phyloP scores from a whole-genome alignment of 768 basidiomycete genomes.

The Rhizopogon sp. region DNA sequence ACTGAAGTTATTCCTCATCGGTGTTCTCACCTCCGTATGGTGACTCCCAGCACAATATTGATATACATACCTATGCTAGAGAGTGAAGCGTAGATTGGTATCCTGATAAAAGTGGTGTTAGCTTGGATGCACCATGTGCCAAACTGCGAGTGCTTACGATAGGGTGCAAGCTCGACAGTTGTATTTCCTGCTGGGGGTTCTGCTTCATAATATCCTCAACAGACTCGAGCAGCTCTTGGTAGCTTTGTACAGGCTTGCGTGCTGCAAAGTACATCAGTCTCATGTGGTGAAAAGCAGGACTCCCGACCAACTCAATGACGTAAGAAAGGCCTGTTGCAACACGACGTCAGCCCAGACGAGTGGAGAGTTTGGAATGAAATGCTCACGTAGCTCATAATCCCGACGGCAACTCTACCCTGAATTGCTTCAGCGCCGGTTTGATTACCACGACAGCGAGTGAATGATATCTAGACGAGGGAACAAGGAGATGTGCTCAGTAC shows the following conservation, averaged over 20 bases:
- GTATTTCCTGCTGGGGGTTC: slow-evolving; percentile 65
- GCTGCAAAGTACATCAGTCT: slow-evolving; percentile 18
- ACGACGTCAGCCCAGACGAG: slow-evolving; percentile 1
- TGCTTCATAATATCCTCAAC: slow-evolving; percentile 56
- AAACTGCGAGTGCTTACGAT: slow-evolving; percentile 37
- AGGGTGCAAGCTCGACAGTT: slow-evolving; percentile 67
- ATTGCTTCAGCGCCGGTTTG: slow-evolving; percentile 73
- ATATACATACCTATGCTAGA: slow-evolving; percentile 9
- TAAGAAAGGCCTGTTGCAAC: slow-evolving; percentile 54
- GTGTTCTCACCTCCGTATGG: too few species aligned
- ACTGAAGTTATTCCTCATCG: too few species aligned
- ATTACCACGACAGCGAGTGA: slow-evolving; percentile 65
- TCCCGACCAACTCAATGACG: slow-evolving; percentile 35
- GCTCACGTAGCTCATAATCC: slow-evolving; percentile 77
- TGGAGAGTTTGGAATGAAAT: background rate
- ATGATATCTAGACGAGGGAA: slow-evolving; percentile 47
- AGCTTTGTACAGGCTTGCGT: slow-evolving; percentile 54
- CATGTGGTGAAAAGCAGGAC: too few species aligned
- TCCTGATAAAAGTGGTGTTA: slow-evolving; percentile 12
- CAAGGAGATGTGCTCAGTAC: background rate
- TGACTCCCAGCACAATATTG: background rate
- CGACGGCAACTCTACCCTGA: slow-evolving; percentile 57
- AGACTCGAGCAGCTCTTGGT: slow-evolving; percentile 55
- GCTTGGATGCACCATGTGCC: background rate
- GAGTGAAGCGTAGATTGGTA: slow-evolving; percentile 24